Evolutionary conservation across 441 rosid species (phyloP), one percentile per base, ranked within the genome.

Genomic region (Melastoma candidum): DNA sequence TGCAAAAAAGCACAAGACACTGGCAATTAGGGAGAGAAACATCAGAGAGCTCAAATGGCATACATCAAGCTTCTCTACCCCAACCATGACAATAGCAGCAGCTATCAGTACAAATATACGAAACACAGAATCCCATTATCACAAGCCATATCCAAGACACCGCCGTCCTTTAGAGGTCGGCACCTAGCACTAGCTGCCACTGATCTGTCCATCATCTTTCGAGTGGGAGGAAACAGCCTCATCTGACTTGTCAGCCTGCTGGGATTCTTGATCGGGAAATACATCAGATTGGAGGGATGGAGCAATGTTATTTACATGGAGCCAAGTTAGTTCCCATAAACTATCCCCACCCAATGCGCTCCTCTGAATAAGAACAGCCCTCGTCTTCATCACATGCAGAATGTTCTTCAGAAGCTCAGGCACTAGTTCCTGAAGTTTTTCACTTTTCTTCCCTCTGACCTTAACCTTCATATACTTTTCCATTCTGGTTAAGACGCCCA

Each of bases 291-390:
- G 92, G 76, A 88, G 56, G 41, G 79, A 74, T 12, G 94, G 82
- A 44, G 64, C 75, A 47, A 83, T 80, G 74, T 83, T 92, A 53
- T 85, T 83, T 47, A 85, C 93, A 59, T 85, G 94, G 47, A 78
- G 71, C 98, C 92, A 92, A 41, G 95, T 80, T 24, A 80, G 64
- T 59, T 88, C 92, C 95, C 97, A 92, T 64, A 92, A 78, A 74
- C 87, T 88, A 63, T 92, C 94, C 59, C 87, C 87, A 27, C 90
- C 95, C 1, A 84, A 64, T 1, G 82, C 84, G 72, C 85, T 71
- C 66, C 96, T 77, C 49, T 74, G 97, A 55, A 75, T 49, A 14
- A 84, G 86, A 53, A 87, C 77, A 4, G 87, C 89, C 62, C 56
- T 81, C 9, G 77, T 68, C 77, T 92, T 88, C 97, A 92, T 85